Evolutionary conservation across 768 basidiomycete species (phyloP).

Genomic region (Crassisporium funariophilum): DNA sequence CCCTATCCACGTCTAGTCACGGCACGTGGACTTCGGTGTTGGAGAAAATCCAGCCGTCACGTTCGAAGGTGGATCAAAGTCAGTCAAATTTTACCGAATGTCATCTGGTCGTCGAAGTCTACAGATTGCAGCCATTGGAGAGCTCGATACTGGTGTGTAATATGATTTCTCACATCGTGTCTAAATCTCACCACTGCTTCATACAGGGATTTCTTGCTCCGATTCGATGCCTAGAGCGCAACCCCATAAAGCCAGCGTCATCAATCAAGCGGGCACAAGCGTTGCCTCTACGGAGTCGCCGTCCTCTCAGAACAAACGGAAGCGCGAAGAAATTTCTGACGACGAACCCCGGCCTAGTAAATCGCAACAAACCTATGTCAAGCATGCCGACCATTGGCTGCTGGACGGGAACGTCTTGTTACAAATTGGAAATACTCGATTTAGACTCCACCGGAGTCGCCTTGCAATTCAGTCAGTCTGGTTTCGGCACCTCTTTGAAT

Average conservation of each 20-base stretch:
- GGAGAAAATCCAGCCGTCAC: too few relatives aligned
- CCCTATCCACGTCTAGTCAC: too few relatives aligned
- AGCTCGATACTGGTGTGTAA: too few relatives aligned
- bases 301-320: neutral
- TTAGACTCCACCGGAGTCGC: conserved; percentile 26
- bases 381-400: conserved; percentile 24
- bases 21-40: too few relatives aligned
- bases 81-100: too few relatives aligned
- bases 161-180: too few relatives aligned
- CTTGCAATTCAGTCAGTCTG: conserved; percentile 22
- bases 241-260: neutral
- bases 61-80: too few relatives aligned
- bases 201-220: too few relatives aligned
- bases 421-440: conserved; percentile 20
- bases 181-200: too few relatives aligned
- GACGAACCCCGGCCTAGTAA: neutral
- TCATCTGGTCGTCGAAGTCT: too few relatives aligned
- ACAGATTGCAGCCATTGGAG: too few relatives aligned
- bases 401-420: conserved; percentile 28
- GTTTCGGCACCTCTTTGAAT: conserved; percentile 25
- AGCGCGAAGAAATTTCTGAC: neutral
- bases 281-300: neutral
- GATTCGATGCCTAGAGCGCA: neutral
- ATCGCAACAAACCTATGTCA: conserved; percentile 13
- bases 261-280: neutral